phyloP scores from a whole-genome alignment of 352 stramenopile species.

The Phytophthora macrochlamydospora region DNA sequence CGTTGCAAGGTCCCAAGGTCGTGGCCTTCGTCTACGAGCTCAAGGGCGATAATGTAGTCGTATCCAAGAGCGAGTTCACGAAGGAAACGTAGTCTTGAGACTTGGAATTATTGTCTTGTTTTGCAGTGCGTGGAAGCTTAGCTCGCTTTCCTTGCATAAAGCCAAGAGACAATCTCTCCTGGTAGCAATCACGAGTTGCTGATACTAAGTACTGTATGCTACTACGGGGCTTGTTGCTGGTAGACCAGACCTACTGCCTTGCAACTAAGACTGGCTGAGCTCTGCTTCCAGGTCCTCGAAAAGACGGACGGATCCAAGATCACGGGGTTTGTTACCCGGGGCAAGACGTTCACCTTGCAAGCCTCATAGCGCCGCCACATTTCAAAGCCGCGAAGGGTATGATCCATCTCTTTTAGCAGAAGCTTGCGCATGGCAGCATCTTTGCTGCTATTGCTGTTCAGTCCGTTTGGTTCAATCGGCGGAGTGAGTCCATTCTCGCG shows the following conservation, averaged over 20 bases:
- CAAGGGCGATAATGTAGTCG: conserved; percentile 78
- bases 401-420: conserved; percentile 87
- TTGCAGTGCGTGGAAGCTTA: not conserved
- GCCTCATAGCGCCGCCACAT: conserved; percentile 87
- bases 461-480: conserved; percentile 53
- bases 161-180: conserved; percentile 24
- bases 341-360: conserved; percentile 70
- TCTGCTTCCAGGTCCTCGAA: conserved; percentile 78
- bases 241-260: conserved; percentile 12
- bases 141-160: conserved; percentile 20
- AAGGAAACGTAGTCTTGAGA: conserved; percentile 58
- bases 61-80: conserved; percentile 90
- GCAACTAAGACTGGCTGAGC: conserved; percentile 42
- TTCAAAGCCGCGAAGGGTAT: conserved; percentile 84
- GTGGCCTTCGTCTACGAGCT: conserved; percentile 98
- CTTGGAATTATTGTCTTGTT: not conserved
- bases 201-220: conserved; percentile 23
- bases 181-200: conserved; percentile 26
- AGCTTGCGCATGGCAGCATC: conserved; percentile 69
- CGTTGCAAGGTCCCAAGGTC: conserved; percentile 96
- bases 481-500: conserved; percentile 75
- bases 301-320: conserved; percentile 70
- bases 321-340: conserved; percentile 75
- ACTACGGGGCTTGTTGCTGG: conserved; percentile 25
- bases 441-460: conserved; percentile 59